These are phyloP conservation scores for Ganoderma multipileum DNA, from an alignment of 1,284 basidiomycete genomes.

Conservation along the genomic window DNA sequence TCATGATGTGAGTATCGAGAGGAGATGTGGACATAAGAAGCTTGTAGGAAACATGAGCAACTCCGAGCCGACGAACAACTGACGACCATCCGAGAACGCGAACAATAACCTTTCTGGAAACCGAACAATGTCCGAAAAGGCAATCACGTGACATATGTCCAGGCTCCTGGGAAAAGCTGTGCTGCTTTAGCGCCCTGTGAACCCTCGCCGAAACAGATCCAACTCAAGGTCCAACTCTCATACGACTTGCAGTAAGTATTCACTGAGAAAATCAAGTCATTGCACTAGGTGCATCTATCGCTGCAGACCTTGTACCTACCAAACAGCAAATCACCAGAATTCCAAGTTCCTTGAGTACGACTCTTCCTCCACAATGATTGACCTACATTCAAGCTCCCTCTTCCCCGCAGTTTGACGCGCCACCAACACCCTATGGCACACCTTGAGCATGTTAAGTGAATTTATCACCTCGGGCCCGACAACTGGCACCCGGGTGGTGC, in stretches of 20 bases:
- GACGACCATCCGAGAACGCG: not conserved
- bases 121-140: not conserved
- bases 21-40: not conserved
- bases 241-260: too few species aligned
- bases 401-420: too few species aligned
- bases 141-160: not conserved
- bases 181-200: not conserved
- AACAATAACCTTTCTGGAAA: too few species aligned
- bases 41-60: not conserved
- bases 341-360: too few species aligned
- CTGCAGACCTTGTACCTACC: too few species aligned
- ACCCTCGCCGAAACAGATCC: constrained; percentile 1
- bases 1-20: not conserved
- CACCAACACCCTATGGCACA: not conserved
- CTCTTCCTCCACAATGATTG: too few species aligned
- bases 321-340: too few species aligned
- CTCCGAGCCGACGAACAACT: not conserved
- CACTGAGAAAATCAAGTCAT: too few species aligned
- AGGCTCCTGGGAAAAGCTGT: not conserved
- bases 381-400: too few species aligned
- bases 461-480: not conserved
- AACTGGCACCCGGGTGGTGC: not conserved
- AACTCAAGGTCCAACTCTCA: too few species aligned
- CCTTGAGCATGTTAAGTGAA: not conserved
- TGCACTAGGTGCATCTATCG: too few species aligned